Percentiles rank a stretch among this genome's conserved stretches.
phyloP scores from a whole-genome alignment of 768 basidiomycete genomes.

The Infundibulicybe gibba region DNA sequence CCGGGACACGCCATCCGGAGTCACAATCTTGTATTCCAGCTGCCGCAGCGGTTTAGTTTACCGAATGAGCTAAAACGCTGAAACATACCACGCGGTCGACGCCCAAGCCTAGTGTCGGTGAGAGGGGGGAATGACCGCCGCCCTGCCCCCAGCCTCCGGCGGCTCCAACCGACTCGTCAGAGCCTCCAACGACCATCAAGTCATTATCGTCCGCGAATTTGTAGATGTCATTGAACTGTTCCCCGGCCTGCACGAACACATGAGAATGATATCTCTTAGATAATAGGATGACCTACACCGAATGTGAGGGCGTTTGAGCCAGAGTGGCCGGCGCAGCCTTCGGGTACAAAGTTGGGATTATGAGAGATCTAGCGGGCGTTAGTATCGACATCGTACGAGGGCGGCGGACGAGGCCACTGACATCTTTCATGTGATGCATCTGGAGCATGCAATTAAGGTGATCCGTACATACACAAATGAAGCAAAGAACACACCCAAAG shows the following conservation, averaged over 20 bases:
- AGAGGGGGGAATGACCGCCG: too few relatives aligned
- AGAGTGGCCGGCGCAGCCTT: slow-evolving; percentile 27
- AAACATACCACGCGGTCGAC: slow-evolving; percentile 40
- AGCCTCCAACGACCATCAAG: too few relatives aligned
- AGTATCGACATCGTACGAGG: background rate
- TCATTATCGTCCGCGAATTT: too few relatives aligned
- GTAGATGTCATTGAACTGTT: too few relatives aligned
- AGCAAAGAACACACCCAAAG: slow-evolving; percentile 34
- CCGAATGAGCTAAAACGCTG: background rate
- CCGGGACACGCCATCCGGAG: too few relatives aligned
- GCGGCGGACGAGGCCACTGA: slow-evolving; percentile 7
- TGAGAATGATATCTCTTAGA: too few relatives aligned
- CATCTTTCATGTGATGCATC: slow-evolving; percentile 40
- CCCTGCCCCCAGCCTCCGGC: too few relatives aligned
- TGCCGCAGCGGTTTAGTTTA: slow-evolving; percentile 8
- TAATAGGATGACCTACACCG: too few relatives aligned
- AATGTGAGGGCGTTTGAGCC: too few relatives aligned
- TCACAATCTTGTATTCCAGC: slow-evolving; percentile 51
- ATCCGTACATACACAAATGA: background rate
- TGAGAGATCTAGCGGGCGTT: slow-evolving; percentile 39
- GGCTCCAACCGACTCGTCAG: too few relatives aligned
- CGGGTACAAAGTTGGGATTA: slow-evolving; percentile 27
- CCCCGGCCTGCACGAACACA: too few relatives aligned
- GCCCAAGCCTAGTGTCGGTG: too few relatives aligned
- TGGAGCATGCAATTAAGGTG: slow-evolving; percentile 8